Percentiles rank a stretch among this genome's conserved stretches.
Conservation (phyloP, 305 asterid species). For the Solanum hybrid region DNA sequence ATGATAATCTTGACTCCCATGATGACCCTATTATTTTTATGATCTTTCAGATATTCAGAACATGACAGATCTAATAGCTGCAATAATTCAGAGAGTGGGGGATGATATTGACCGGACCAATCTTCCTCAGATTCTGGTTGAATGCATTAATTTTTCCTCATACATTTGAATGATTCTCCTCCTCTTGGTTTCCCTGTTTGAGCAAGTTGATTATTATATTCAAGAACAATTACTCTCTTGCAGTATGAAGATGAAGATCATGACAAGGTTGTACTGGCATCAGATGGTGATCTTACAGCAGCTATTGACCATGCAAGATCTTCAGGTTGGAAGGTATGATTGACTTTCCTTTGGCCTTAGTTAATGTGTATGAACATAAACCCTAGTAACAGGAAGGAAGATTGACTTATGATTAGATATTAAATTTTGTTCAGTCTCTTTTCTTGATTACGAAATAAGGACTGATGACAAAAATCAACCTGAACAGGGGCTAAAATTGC, state of each 20-base stretch:
- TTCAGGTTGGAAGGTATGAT: constrained; percentile 88
- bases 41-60: constrained; percentile 46
- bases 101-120: constrained; percentile 78
- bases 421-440: not conserved
- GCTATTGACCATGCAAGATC: constrained; percentile 86
- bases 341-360: not conserved
- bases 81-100: constrained; percentile 88
- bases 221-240: not conserved
- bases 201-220: not conserved
- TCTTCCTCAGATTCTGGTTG: constrained; percentile 93
- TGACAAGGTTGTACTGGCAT: constrained; percentile 78
- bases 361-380: not conserved
- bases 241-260: constrained; percentile 95
- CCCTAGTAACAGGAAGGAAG: not conserved
- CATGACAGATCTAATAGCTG: constrained; percentile 65
- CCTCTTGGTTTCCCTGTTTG: not conserved
- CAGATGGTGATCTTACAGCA: constrained; percentile 88
- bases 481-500: constrained; percentile 67
- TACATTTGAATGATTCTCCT: not conserved
- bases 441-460: not conserved
- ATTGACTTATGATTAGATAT: not conserved
- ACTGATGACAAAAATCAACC: not conserved
- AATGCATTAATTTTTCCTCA: not conserved
- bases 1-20: not conserved
- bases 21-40: not conserved